Evolutionary conservation across 2,329 filamentous ascomycete genomes (phyloP).

Genomic region (Verticillium nonalfalfae): DNA sequence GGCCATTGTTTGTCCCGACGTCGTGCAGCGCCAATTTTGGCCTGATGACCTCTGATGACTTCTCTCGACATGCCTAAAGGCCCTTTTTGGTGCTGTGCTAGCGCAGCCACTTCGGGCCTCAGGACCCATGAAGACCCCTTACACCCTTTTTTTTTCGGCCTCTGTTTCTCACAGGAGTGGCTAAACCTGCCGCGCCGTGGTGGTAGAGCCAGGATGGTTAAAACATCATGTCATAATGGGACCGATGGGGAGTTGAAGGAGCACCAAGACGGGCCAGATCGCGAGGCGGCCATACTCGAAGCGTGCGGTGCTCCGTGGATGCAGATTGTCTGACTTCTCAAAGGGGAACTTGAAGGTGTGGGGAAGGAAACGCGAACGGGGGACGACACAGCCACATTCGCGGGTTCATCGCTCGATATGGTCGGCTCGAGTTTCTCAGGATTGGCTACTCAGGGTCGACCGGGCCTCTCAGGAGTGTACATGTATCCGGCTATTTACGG

Average conservation of each 20-base stretch:
- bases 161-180: not conserved
- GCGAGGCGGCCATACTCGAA: not conserved
- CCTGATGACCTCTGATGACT: not conserved
- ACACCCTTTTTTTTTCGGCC: not conserved
- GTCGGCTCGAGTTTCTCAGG: not conserved
- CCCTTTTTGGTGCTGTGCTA: not conserved
- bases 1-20: not conserved
- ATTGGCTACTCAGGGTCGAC: not conserved
- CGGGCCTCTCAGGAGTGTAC: not conserved
- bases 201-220: not conserved
- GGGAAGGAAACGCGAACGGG: not conserved
- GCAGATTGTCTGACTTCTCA: not conserved
- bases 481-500: not conserved
- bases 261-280: not conserved
- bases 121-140: not conserved
- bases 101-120: not conserved
- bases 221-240: not conserved
- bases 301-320: not conserved
- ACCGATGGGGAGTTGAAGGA: not conserved
- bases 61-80: not conserved
- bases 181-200: not conserved
- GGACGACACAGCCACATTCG: not conserved
- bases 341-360: not conserved
- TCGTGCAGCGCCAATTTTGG: not conserved
- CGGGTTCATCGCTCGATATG: not conserved